Evolutionary conservation across 352 stramenopile species (phyloP), one percentile per base, ranked within the genome.

Genomic region (Achlya hypogyna): DNA sequence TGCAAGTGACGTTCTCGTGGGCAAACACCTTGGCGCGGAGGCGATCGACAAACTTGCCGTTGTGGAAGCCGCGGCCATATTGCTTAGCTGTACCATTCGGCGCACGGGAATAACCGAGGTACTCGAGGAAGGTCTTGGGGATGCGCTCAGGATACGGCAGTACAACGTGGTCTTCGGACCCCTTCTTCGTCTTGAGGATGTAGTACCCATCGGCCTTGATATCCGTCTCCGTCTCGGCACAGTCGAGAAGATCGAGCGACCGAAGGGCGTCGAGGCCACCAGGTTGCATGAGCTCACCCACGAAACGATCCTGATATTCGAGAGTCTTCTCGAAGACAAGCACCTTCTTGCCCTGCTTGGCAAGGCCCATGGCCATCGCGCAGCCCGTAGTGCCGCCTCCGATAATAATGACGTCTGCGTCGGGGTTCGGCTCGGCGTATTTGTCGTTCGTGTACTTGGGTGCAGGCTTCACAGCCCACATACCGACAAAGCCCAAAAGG

Each of bases 211-310:
- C 63, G 52, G 69, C 73, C 31, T 76, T 72, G 47, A 65, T 71
- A 14, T 68, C 69, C 3, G 23, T 58, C 34, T 72, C 70, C 22
- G 60, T 67, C 49, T 78, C 78, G 3, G 74, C 72, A 45, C 72
- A 78, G 0, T 72, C 72, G 47, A 64, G 49, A 18, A 83, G 53
- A 20, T 72, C 75, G 16, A 82, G 56, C 14, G 53, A 54, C 23
- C 79, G 73, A 52, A 83, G 69, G 14, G 73, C 72, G 9, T 72
- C 65, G 6, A 80, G 27, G 27, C 76, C 76, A 20, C 76, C 76
- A 5, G 76, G 76, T 72, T 83, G 76, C 63, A 83, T 62, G 28
- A 83, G 73, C 64, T 83, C 76, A 1, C 76, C 76, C 12, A 83
- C 76, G 29, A 82, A 82, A 23, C 75, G 71, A 27, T 79, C 75